Conservation (phyloP, 257 asterid species). For the Solanum lignicaule region DNA sequence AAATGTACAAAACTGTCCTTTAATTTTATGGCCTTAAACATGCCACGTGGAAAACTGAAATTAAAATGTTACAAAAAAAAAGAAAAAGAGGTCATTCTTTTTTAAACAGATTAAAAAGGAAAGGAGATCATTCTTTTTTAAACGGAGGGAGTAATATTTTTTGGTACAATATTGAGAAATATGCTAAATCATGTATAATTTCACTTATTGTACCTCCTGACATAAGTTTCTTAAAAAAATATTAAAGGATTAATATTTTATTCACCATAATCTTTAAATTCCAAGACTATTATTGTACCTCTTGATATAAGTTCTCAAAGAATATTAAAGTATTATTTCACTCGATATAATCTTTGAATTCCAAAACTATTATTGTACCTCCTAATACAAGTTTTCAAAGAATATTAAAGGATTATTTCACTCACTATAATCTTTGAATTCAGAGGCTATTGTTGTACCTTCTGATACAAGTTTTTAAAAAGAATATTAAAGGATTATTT, state of each 20-base stretch:
- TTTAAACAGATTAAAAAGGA: too few species aligned
- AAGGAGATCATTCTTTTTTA: too few species aligned
- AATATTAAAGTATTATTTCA: not conserved
- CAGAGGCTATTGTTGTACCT: not conserved
- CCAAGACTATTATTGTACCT: not conserved
- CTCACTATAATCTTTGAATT: too few species aligned
- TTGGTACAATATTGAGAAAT: not conserved
- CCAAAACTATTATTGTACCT: not conserved
- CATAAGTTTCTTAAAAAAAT: not conserved
- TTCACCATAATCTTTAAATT: not conserved
- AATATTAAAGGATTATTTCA: too few species aligned
- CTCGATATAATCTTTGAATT: not conserved
- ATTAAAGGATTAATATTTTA: not conserved
- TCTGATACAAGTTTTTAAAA: too few species aligned
- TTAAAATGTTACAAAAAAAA: too few species aligned
- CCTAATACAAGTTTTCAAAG: too few species aligned
- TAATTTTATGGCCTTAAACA: too few species aligned
- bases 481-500: too few species aligned
- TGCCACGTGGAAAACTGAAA: too few species aligned
- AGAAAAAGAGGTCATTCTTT: too few species aligned
- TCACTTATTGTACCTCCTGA: not conserved
- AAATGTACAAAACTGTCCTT: too few species aligned
- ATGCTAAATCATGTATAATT: not conserved
- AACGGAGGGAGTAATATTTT: not conserved
- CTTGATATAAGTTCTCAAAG: not conserved